phyloP scores from a whole-genome alignment of 257 asterid species.

The Eustoma russellianum region DNA sequence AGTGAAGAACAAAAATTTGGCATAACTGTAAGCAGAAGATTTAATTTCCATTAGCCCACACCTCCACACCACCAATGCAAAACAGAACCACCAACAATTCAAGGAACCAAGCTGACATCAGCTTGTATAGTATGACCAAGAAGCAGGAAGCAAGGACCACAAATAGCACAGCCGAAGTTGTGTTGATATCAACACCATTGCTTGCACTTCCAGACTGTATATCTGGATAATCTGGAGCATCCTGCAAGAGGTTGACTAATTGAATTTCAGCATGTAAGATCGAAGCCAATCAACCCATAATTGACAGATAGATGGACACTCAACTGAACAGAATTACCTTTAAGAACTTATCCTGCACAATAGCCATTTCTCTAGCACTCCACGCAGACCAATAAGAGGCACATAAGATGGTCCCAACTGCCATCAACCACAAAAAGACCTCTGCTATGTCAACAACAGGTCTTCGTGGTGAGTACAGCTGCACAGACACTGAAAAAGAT shows the following conservation, averaged over 20 bases:
- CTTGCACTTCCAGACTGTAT: slow-evolving; percentile 35
- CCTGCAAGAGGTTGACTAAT: too few species aligned
- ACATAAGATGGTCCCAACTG: slow-evolving; percentile 79
- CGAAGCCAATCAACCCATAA: slow-evolving; percentile 1
- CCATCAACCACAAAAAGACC: slow-evolving; percentile 91
- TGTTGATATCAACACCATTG: slow-evolving; percentile 68
- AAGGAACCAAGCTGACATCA: slow-evolving; percentile 79
- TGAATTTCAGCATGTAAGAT: too few species aligned
- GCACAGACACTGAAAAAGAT: slow-evolving; percentile 39
- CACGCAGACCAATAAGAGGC: slow-evolving; percentile 95
- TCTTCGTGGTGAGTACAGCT: slow-evolving; percentile 82
- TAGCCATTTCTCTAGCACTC: slow-evolving; percentile 75
- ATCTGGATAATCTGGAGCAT: slow-evolving; percentile 51
- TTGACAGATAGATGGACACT: not conserved
- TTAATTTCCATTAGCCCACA: slow-evolving; percentile 7
- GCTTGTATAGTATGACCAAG: slow-evolving; percentile 65
- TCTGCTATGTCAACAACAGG: slow-evolving; percentile 89
- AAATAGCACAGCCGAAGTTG: slow-evolving; percentile 63
- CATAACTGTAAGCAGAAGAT: too few species aligned
- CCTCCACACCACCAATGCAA: slow-evolving; percentile 91
- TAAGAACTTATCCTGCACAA: slow-evolving; percentile 65
- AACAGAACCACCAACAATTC: slow-evolving; percentile 76
- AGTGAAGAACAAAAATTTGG: too few species aligned
- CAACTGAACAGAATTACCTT: slow-evolving; percentile 40
- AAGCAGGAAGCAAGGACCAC: slow-evolving; percentile 77